Evolutionary conservation across 257 asterid genomes (phyloP).

Genomic region (Nicotiana knightiana): DNA sequence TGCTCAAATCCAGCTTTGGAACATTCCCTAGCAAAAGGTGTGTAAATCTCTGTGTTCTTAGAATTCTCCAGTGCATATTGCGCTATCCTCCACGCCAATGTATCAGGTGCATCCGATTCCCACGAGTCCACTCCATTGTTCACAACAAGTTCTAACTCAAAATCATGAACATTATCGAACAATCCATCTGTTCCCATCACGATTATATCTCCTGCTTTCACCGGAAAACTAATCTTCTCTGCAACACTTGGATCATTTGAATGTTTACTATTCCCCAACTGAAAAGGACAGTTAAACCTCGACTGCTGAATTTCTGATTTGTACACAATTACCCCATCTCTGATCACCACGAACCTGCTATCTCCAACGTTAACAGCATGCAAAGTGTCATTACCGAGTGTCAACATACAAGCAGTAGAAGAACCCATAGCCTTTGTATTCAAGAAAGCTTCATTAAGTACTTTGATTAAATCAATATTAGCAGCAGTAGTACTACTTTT

Average conservation of each 20-base stretch:
- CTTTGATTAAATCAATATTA: slow-evolving; percentile 12
- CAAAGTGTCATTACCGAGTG: slow-evolving; percentile 10
- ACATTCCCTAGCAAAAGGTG: slow-evolving; percentile 31
- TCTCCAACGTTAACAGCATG: slow-evolving; percentile 40
- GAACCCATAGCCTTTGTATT: slow-evolving; percentile 15
- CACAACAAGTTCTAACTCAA: slow-evolving; percentile 18
- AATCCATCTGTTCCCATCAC: slow-evolving; percentile 46
- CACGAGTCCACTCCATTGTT: neutral
- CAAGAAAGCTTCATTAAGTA: slow-evolving; percentile 15
- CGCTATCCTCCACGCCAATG: slow-evolving; percentile 3
- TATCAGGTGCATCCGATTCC: neutral
- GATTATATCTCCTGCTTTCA: slow-evolving; percentile 30
- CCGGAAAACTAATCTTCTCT: slow-evolving; percentile 12
- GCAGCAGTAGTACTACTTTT: neutral
- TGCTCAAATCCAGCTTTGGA: slow-evolving; percentile 5
- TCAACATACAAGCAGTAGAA: slow-evolving; percentile 38
- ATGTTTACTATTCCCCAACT: neutral
- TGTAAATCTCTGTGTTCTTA: neutral
- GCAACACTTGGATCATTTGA: slow-evolving; percentile 11
- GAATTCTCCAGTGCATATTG: slow-evolving; percentile 7
- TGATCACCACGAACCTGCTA: slow-evolving; percentile 32
- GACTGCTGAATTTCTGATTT: slow-evolving; percentile 21
- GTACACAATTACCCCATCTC: slow-evolving; percentile 18
- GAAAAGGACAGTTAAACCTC: slow-evolving; percentile 32
- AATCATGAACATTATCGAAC: slow-evolving; percentile 31